phyloP scores from a whole-genome alignment of 2,329 filamentous ascomycete species.

The Aureobasidium sp. region DNA sequence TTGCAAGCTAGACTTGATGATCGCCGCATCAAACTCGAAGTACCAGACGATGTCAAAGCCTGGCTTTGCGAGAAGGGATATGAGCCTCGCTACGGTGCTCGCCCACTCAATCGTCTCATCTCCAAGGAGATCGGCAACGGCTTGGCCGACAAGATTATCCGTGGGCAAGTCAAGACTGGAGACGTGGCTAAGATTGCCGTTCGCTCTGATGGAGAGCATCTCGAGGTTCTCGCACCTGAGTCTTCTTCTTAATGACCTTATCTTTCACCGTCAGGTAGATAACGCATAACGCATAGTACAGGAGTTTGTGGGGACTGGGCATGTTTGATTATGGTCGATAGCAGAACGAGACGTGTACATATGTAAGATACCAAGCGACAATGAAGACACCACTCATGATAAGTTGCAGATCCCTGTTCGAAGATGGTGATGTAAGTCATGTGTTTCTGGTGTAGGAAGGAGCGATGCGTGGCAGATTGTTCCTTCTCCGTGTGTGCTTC shows the following conservation, averaged over 20 bases:
- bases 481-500: background rate
- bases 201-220: conserved; percentile 44
- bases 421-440: background rate
- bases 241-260: background rate
- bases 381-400: background rate
- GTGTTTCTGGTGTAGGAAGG: background rate
- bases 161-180: conserved; percentile 68
- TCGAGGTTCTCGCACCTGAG: conserved; percentile 21
- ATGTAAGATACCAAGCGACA: conserved; percentile 3
- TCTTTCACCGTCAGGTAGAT: background rate
- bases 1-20: conserved; percentile 77
- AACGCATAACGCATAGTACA: background rate
- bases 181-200: conserved; percentile 64
- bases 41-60: conserved; percentile 61
- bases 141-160: conserved; percentile 85
- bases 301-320: background rate
- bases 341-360: background rate
- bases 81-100: conserved; percentile 81
- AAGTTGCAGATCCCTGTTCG: background rate
- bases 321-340: background rate
- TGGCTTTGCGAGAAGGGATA: conserved; percentile 90
- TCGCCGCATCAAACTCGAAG: conserved; percentile 67
- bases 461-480: background rate
- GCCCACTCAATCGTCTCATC: conserved; percentile 85
- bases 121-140: conserved; percentile 81